Percentiles rank a stretch among this genome's conserved stretches.
Conservation (phyloP, 257 asterid genomes). For the Salvia rosmarinus region DNA sequence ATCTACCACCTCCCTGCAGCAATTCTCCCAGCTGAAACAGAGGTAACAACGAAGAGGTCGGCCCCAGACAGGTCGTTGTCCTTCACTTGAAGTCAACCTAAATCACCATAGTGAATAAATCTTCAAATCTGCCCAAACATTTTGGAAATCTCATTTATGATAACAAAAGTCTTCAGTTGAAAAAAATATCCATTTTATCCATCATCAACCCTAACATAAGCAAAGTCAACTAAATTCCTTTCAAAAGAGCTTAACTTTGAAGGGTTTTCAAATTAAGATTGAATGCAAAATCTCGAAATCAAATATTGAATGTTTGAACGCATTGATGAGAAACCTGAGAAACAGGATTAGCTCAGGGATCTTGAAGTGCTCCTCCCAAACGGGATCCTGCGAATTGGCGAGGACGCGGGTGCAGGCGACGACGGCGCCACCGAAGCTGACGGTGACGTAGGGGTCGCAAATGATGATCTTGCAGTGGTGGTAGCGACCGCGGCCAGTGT, state of each 20-base stretch:
- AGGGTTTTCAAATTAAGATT: not conserved
- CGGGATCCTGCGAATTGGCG: slow-evolving; percentile 74
- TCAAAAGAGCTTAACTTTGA: not conserved
- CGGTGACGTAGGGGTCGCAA: slow-evolving; percentile 91
- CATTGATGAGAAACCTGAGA: slow-evolving; percentile 43
- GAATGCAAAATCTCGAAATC: not conserved
- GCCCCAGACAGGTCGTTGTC: slow-evolving; percentile 95
- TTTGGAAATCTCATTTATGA: not conserved
- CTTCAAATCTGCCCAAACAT: not conserved
- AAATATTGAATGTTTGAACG: not conserved
- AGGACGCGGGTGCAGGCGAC: slow-evolving; percentile 89
- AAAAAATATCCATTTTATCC: not conserved
- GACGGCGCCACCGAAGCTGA: slow-evolving; percentile 74
- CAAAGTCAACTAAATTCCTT: not conserved
- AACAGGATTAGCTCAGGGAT: slow-evolving; percentile 84
- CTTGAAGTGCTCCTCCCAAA: slow-evolving; percentile 81
- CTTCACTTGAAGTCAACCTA: slow-evolving; percentile 81
- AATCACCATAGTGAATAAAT: not conserved
- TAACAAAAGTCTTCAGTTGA: not conserved
- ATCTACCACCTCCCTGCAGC: slow-evolving; percentile 61
- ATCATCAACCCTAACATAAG: not conserved
- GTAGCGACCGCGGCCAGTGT: slow-evolving; percentile 20
- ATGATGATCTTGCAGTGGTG: slow-evolving; percentile 68
- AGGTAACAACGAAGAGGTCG: slow-evolving; percentile 71
- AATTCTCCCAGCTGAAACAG: slow-evolving; percentile 58